Evolutionary conservation across 345 rosid species (phyloP), one percentile per base, ranked within the genome.

Genomic region (Hypericum androsaemum): DNA sequence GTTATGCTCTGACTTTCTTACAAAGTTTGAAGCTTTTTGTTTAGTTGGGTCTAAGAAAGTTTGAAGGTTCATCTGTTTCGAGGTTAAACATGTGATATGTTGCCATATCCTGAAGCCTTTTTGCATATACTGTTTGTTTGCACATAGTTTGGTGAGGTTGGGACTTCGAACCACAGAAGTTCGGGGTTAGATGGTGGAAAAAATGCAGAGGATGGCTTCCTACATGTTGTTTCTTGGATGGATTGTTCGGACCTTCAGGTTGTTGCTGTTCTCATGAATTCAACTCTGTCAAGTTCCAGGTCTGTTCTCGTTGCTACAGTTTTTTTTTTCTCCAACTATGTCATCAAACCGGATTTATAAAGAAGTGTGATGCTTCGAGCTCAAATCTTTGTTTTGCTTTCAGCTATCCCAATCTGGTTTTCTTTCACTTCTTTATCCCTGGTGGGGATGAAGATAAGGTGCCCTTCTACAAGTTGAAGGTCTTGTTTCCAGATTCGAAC

Each of bases 191-290:
- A 39, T 41, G 60, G 47, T 22, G 32, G 32, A 22, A 4, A 22
- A 22, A 22, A 22, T 22, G 32, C 2, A 50, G 67, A 68, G 5
- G 71, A 66, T 58, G 80, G 65, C 14, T 38, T 60, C 22, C 50
- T 76, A 43, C 77, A 76, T 17, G 43, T 76, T 14, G 77, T 69
- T 14, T 76, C 77, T 16, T 76, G 77, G 75, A 60, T 69, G 74
- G 59, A 72, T n/a, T 69, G 77, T 51, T 50, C 71, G 46, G 77
- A 76, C 72, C 77, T 75, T 50, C 61, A 59, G 28, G 12, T 63
- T 50, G 72, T 75, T 41, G 72, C 72, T 16, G 74, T 75, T 56
- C 72, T 76, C 3, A 61, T 62, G 10, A 75, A 75, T 50, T 72
- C 77, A 43, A 72, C 80, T 43, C 55, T 76, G 47, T 64, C 77